These are phyloP conservation scores for Lasiodiplodia theobromae DNA, from an alignment of 2,329 filamentous ascomycete genomes.

Conservation along the genomic window DNA sequence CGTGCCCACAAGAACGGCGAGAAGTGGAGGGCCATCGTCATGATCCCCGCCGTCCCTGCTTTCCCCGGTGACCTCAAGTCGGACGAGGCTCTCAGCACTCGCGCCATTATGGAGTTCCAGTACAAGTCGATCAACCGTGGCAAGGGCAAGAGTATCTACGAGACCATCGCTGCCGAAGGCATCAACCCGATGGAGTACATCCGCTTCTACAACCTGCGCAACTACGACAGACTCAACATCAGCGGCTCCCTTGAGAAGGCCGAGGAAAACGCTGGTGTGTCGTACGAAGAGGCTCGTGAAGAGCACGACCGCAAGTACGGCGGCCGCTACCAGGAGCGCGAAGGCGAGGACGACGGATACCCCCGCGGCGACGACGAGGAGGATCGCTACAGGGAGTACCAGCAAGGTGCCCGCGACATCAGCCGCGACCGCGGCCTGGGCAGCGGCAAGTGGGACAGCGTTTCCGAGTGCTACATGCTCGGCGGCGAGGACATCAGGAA, in stretches of 20 bases:
- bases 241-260: conserved; percentile 66
- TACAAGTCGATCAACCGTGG: conserved; percentile 81
- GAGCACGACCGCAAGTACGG: conserved; percentile 66
- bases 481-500: conserved; percentile 72
- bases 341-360: conserved; percentile 41
- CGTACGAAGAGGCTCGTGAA: conserved; percentile 70
- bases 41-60: conserved; percentile 81
- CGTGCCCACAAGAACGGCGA: conserved; percentile 71
- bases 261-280: conserved; percentile 69
- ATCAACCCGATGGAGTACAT: conserved; percentile 78
- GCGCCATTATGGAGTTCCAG: conserved; percentile 89
- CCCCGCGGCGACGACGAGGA: conserved; percentile 38
- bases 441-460: conserved; percentile 72
- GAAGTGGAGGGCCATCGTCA: conserved; percentile 75
- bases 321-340: conserved; percentile 42
- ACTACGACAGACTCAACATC: conserved; percentile 82
- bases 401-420: conserved; percentile 68
- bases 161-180: conserved; percentile 69
- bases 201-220: conserved; percentile 83
- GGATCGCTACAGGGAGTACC: conserved; percentile 72
- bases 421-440: conserved; percentile 54
- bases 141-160: conserved; percentile 75
- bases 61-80: conserved; percentile 81
- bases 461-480: conserved; percentile 85
- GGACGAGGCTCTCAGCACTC: conserved; percentile 75